These are phyloP conservation scores for Ophioceras dolichostomum DNA, from an alignment of 2,329 filamentous ascomycete species.

Conservation along the genomic window DNA sequence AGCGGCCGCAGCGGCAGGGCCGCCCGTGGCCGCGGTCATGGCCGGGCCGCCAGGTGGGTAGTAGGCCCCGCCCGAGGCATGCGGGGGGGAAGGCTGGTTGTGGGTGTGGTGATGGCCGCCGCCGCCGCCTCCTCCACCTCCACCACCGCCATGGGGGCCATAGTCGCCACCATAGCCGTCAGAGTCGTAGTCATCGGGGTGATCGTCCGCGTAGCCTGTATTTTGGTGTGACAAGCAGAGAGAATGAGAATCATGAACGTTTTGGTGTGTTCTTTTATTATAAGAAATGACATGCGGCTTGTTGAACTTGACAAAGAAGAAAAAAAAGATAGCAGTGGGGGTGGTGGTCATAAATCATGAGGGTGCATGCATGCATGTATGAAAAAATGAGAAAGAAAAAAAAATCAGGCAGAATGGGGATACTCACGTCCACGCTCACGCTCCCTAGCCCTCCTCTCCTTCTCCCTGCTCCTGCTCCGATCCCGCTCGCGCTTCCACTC, in stretches of 20 bases:
- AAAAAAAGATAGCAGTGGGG: too few relatives aligned
- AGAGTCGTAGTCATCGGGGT: slow-evolving; percentile 21
- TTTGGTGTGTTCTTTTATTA: too few relatives aligned
- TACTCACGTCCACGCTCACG: slow-evolving; percentile 19
- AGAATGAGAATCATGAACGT: too few relatives aligned
- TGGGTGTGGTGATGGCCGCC: neutral
- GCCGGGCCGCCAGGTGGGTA: slow-evolving; percentile 22
- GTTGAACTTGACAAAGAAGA: too few relatives aligned
- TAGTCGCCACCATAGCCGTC: slow-evolving; percentile 24
- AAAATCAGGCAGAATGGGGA: too few relatives aligned
- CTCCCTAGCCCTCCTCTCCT: slow-evolving; percentile 21
- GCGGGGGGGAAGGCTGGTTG: slow-evolving; percentile 32
- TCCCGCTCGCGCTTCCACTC: slow-evolving; percentile 5
- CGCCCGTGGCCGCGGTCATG: slow-evolving; percentile 1
- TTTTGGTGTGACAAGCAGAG: too few relatives aligned
- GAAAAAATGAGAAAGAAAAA: neutral
- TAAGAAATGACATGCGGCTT: too few relatives aligned
- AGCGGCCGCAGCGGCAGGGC: slow-evolving; percentile 2
- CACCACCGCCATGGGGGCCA: slow-evolving; percentile 8
- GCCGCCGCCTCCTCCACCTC: too few relatives aligned
- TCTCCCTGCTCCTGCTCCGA: slow-evolving; percentile 10
- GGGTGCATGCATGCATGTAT: too few relatives aligned
- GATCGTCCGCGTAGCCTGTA: slow-evolving; percentile 24
- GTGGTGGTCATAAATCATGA: too few relatives aligned
- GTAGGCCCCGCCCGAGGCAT: slow-evolving; percentile 37